Base-by-base conservation (phyloP, 1,284 basidiomycete species). In the Cerrena zonata region DNA sequence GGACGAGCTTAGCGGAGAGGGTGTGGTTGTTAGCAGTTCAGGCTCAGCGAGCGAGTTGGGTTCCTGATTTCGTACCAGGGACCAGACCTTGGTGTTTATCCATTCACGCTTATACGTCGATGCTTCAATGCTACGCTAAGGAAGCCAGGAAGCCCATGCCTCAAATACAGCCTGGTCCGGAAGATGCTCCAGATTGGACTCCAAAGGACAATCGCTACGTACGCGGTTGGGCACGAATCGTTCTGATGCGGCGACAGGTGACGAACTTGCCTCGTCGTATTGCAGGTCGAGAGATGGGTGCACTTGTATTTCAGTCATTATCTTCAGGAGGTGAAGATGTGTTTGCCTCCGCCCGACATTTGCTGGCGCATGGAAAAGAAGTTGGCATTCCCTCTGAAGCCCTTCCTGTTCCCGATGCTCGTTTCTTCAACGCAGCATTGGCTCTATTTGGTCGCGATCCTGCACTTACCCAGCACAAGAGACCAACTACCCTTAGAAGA, bases 351-450 rank as follows among this genome's bases (percentile, higher is more conserved):
- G 54, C 72, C 26, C 24, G 24, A 27, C 25, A 37, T 5, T 24
- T 51, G 34, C 38, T 53, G 43, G 13, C 49, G 38, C 36, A 44
- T 38, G 27, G 19, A 12, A 40, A 47, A 37, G 24, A 39, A 23
- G 34, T 36, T 15, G 19, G 40, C 7, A 26, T 15, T 15, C 41
- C 47, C 18, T 25, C 47, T 15, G 25, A 71, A 18, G 51, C 65
- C 36, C 56, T 70, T 10, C 79, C 81, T 2, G 55, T 55, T 7
- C 78, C 81, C 0, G 86, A 89, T 58, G 75, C 73, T 10, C 72
- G 76, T 34, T 86, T 88, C 63, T 87, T 81, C 69, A 86, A 86
- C 51, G 78, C 80, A 2, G 72, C 80, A 3, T 63, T 89, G 15
- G 65, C 69, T 13, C 67, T 81, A 21, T 77, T 81, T 57, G 63